Conservation (phyloP, 192 early-diverging fungal genomes). For the Rhizophagus clarus region DNA sequence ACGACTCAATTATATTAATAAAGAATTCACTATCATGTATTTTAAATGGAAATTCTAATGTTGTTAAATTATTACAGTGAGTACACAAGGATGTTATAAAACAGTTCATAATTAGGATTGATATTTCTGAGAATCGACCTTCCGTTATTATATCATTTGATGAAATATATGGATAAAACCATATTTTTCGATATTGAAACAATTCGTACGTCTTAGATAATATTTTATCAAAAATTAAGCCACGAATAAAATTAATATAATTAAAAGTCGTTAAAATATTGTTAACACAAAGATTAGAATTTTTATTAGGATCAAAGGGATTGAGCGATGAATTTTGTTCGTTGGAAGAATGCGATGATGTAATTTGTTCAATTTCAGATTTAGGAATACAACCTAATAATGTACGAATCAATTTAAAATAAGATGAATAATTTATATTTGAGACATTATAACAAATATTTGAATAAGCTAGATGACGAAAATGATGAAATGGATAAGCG, state of each 20-base stretch:
- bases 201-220: too few species aligned
- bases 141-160: background rate
- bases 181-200: background rate
- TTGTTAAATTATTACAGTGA: background rate
- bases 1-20: too few species aligned
- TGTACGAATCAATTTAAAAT: background rate
- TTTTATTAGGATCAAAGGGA: too few species aligned
- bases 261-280: too few species aligned
- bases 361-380: background rate
- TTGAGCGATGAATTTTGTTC: background rate
- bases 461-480: background rate
- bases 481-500: background rate
- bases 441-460: too few species aligned
- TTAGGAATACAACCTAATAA: background rate
- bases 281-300: too few species aligned
- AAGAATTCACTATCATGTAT: background rate
- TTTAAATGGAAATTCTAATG: background rate
- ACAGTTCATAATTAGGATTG: background rate
- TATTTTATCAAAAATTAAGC: too few species aligned
- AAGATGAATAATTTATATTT: too few species aligned
- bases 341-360: background rate
- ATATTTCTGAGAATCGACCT: background rate
- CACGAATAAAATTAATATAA: too few species aligned
- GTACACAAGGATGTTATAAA: background rate
- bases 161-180: background rate